phyloP scores from a whole-genome alignment of 371 early-diverging fungal species.

The Apophysomyces variabilis region DNA sequence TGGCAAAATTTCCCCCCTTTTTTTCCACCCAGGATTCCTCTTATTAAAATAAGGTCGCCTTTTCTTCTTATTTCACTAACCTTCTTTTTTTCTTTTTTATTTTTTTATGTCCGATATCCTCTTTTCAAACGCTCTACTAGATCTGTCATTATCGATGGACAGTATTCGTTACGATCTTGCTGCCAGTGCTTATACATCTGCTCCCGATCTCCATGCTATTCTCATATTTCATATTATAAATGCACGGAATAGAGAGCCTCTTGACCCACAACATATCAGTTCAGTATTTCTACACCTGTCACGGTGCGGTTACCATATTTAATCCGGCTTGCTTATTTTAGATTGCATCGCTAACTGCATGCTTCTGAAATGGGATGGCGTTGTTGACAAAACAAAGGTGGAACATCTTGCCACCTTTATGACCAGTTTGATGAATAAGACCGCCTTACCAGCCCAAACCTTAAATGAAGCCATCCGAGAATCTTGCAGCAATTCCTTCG shows the following conservation, averaged over 20 bases:
- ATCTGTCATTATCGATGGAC: neutral
- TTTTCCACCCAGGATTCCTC: no score
- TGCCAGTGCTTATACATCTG: neutral
- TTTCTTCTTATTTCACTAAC: neutral
- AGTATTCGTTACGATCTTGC: constrained; percentile 8
- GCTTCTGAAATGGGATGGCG: constrained; percentile 10
- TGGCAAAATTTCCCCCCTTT: no score
- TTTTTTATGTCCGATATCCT: constrained; percentile 3
- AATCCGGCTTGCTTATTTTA: constrained; percentile 9
- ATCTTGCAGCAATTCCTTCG: neutral
- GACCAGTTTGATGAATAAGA: neutral
- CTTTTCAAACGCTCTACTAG: neutral
- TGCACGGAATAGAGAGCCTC: constrained; percentile 2
- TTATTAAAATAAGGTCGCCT: no score
- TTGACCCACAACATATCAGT: constrained; percentile 4
- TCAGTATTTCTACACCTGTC: constrained; percentile 3
- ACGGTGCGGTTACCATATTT: constrained; percentile 2
- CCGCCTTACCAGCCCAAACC: neutral
- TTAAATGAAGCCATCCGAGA: constrained; percentile 10
- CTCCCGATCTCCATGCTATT: constrained; percentile 4
- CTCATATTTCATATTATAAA: neutral
- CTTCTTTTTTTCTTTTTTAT: neutral
- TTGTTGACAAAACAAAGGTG: neutral
- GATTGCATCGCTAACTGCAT: constrained; percentile 10
- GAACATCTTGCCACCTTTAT: constrained; percentile 6